These are phyloP conservation scores for Lactuca sativa DNA, from an alignment of 129 eudicot species.

Conservation along the genomic window DNA sequence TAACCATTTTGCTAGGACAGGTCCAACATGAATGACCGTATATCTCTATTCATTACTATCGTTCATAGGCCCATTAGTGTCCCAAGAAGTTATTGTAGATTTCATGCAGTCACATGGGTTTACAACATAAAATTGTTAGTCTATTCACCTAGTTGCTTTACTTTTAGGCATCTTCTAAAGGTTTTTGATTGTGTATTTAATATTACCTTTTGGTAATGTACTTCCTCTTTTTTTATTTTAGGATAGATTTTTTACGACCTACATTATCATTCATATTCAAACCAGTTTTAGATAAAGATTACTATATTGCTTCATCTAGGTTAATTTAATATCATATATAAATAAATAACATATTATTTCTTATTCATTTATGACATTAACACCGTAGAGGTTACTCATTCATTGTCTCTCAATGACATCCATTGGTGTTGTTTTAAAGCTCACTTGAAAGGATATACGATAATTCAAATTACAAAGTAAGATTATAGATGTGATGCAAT, in stretches of 20 bases:
- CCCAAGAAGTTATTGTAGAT: conserved; percentile 19
- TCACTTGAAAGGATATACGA: not conserved
- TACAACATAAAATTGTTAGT: not conserved
- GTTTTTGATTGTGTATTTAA: no score
- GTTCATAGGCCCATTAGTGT: conserved; percentile 16
- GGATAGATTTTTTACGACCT: no score
- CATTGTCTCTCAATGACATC: not conserved
- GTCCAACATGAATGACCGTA: conserved; percentile 22
- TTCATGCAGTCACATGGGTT: conserved; percentile 21
- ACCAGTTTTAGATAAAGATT: no score
- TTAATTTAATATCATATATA: no score
- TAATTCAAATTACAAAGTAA: not conserved
- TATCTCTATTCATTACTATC: conserved; percentile 22
- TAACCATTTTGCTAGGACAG: conserved; percentile 22
- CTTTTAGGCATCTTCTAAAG: no score
- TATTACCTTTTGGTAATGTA: no score
- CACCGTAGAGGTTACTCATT: not conserved
- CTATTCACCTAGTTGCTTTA: not conserved
- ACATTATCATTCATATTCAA: no score
- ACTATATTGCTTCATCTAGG: no score
- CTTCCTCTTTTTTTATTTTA: no score
- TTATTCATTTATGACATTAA: not conserved
- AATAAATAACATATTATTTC: no score
- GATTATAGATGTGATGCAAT: no score
- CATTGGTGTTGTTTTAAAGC: not conserved